Base-by-base conservation (phyloP, 2,329 filamentous ascomycete species). In the Mycosphaerella sp. region DNA sequence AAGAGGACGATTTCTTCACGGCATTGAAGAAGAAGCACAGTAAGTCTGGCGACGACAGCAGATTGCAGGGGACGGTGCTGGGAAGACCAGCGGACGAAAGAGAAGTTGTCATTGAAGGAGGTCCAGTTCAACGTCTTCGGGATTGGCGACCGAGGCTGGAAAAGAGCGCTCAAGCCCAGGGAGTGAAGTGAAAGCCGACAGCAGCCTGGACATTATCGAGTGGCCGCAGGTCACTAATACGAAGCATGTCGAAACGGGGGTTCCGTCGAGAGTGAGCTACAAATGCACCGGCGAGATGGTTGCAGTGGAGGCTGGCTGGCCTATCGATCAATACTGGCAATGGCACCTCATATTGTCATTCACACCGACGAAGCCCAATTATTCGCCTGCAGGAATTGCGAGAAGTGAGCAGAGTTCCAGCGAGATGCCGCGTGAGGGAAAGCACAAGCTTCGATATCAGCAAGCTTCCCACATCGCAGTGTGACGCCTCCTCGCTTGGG, bases 11-110 rank as follows among this genome's bases (percentile, higher is more conserved):
- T 56, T 77, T 76, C 56, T 57, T 78, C 48, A 75, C 70, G 17
- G 70, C 84, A 4, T 75, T 97, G 41, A 96, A 95, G 72, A 93
- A 91, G 73, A 95, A 95, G 67, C 88, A 95, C 70, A 90, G 85
- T 73, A 95, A 93, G 64, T 87, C 86, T 23, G 62, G 59, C 8
- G 89, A 95, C 65, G 90, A 95, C 66, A 85, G 85, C 8, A 85
- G 92, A 65, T 95, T 89, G 69, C 82, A 86, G 62, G 89, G 89
- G 31, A 95, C 92, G 0, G 80, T 93, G 0, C 76, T 97, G 9
- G 92, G 92, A 3, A 84, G 84, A 60, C 76, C 79, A 43, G 80
- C 79, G 46, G 89, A 95, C 61, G 80, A 84, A 53, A 82, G 82
- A 65, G 80, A 85, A 6, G 75, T 95, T 29, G 76, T 84, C 48